These are phyloP conservation scores for Melampsora larici-populina DNA, from an alignment of 1,284 basidiomycete genomes.

Conservation along the genomic window DNA sequence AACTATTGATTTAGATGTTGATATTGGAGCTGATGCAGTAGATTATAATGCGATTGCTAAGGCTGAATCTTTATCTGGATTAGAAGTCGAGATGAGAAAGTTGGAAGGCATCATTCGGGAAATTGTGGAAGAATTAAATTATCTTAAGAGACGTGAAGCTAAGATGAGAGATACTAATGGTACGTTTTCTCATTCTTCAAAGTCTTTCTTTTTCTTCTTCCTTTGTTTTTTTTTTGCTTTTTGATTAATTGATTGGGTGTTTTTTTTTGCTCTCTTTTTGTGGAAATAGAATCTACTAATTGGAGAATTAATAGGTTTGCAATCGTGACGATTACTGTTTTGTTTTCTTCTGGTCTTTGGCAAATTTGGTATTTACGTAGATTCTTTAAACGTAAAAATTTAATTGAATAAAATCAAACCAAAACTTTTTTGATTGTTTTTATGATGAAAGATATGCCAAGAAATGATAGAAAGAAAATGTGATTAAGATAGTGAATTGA, in stretches of 20 bases:
- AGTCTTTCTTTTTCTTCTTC: too few relatives aligned
- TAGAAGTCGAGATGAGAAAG: constrained; percentile 98
- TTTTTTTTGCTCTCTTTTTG: neutral
- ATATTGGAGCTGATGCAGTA: constrained; percentile 95
- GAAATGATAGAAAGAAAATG: too few relatives aligned
- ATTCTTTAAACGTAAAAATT: constrained; percentile 40
- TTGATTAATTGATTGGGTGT: neutral
- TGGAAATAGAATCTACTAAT: constrained; percentile 33
- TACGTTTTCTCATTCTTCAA: too few relatives aligned
- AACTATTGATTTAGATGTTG: constrained; percentile 86
- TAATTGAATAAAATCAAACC: constrained; percentile 26
- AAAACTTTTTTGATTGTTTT: too few relatives aligned
- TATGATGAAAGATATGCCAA: too few relatives aligned
- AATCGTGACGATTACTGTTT: constrained; percentile 11
- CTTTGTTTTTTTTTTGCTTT: neutral
- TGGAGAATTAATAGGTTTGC: constrained; percentile 33
- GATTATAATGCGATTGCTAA: constrained; percentile 99
- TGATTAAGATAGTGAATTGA: too few relatives aligned
- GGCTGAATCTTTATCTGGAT: constrained; percentile 88
- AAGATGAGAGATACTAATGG: constrained; percentile 87
- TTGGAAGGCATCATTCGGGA: constrained; percentile 90
- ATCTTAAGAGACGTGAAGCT: constrained; percentile 83
- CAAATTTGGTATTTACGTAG: constrained; percentile 38
- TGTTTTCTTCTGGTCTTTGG: constrained; percentile 37
- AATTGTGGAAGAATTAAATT: constrained; percentile 88